Base-by-base conservation (phyloP, 176 grass and related monocot species). In the Urochloa ruziziensis region DNA sequence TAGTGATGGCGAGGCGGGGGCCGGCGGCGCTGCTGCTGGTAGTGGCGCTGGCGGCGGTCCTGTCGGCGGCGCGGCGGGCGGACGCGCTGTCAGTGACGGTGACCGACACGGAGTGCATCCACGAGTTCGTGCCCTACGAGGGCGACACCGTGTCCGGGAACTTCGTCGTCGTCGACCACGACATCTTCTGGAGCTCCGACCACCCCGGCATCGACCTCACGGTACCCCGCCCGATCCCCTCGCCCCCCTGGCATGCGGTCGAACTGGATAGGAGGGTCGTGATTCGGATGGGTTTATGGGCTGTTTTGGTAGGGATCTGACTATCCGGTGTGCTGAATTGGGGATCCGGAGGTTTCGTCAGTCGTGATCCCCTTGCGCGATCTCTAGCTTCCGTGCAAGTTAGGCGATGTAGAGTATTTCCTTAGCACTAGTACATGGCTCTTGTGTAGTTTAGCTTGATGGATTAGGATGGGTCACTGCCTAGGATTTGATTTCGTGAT, bases 91-190 rank as follows among this genome's bases (percentile, higher is more conserved):
- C 96, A 37, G 82, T 99, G 33, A 99, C 96, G 40, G 93, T 99
- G 29, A 93, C 89, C 16, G 93, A 99, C 25, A 88, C 87, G 48
- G 96, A 99, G 86, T 99, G 96, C 87, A 83, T 99, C 67, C 94
- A 99, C 79, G 96, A 99, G 88, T 99, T 91, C 87, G 93, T 99
- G 30, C 91, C 91, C 49, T 99, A 99, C 83, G 96, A 99, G 68
- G 96, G 93, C 21, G 96, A 99, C 62, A 83, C 91, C 36, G 90
- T 99, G 71, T 89, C 96, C 10, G 96, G 96, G 13, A 99, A 99
- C 84, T 99, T 99, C 91, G 96, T 99, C 70, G 96, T 99, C 63
- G 89, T 99, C 28, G 96, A 99, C 82, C 96, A 99, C 73, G 96
- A 99, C 77, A 94, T 99, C 67, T 99, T 99, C 87, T 99, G 96